These are phyloP conservation scores for Solanum piurae DNA, from an alignment of 257 asterid genomes.

Conservation along the genomic window DNA sequence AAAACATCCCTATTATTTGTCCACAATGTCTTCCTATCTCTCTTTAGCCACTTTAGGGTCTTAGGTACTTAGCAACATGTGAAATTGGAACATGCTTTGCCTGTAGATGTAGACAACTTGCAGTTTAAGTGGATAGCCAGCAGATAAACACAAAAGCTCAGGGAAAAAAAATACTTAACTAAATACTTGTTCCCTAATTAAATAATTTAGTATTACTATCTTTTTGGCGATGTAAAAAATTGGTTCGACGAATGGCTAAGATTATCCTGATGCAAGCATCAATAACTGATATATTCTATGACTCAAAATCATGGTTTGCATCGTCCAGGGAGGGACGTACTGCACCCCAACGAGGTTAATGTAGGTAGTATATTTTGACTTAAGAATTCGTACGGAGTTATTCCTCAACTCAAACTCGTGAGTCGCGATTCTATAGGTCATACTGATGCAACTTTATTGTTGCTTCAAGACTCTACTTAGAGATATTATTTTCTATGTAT, in stretches of 20 bases:
- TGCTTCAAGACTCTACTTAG: too few species aligned
- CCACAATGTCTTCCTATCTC: background rate
- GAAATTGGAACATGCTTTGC: constrained; percentile 17
- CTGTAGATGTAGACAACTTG: background rate
- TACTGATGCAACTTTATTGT: fast-evolving
- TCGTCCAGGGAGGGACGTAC: background rate
- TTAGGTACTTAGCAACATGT: constrained; percentile 16
- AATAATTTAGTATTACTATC: background rate
- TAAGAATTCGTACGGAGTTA: background rate
- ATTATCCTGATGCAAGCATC: background rate
- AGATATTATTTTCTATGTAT: background rate
- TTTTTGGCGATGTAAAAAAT: background rate
- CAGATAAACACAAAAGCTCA: background rate
- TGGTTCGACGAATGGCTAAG: background rate
- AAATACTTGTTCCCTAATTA: background rate
- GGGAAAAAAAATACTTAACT: background rate
- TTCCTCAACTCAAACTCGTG: background rate
- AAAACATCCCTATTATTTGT: background rate
- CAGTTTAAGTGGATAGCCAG: background rate
- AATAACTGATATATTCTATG: background rate
- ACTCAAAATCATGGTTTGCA: background rate
- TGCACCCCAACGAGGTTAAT: background rate
- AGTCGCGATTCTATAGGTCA: background rate
- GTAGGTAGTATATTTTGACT: too few species aligned
- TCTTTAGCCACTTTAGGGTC: background rate